Conservation (phyloP, 2,329 filamentous ascomycete genomes). For the Botrytis deweyae region DNA sequence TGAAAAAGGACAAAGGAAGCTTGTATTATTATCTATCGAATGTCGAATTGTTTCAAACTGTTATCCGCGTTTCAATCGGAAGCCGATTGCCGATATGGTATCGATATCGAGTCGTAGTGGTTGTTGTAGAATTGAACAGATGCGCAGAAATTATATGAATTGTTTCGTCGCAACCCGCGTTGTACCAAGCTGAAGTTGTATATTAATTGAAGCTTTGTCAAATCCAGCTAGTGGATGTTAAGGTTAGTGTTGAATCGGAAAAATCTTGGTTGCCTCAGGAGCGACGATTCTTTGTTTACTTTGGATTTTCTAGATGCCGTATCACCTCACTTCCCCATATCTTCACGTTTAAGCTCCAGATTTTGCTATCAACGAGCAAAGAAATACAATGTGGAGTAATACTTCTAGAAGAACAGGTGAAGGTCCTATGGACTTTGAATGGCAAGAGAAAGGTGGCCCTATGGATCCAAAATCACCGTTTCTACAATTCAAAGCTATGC, state of each 20-base stretch:
- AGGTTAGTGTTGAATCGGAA: conserved; percentile 24
- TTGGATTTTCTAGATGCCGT: not conserved
- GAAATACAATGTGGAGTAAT: conserved; percentile 39
- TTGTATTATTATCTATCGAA: not conserved
- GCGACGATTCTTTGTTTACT: conserved; percentile 22
- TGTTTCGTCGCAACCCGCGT: conserved; percentile 14
- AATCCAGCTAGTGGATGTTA: not conserved
- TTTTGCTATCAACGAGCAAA: not conserved
- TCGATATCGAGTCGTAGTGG: not conserved
- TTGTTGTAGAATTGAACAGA: conserved; percentile 10
- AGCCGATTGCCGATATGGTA: not conserved
- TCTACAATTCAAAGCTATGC: conserved; percentile 47
- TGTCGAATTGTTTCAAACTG: not conserved
- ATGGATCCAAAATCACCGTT: conserved; percentile 63
- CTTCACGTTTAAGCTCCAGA: conserved; percentile 6
- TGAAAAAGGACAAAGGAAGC: conserved; percentile 14
- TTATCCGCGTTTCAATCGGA: not conserved
- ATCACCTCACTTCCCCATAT: not conserved
- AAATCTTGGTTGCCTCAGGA: conserved; percentile 23
- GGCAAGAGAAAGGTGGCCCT: conserved; percentile 53
- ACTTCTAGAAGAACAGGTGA: conserved; percentile 57
- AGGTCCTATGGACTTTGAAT: conserved; percentile 67
- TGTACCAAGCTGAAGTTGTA: conserved; percentile 3
- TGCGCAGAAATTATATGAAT: conserved; percentile 1
- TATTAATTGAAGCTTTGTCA: conserved; percentile 11